phyloP scores from a whole-genome alignment of 2,329 filamentous ascomycete species.

The Sphaerulina musiva region DNA sequence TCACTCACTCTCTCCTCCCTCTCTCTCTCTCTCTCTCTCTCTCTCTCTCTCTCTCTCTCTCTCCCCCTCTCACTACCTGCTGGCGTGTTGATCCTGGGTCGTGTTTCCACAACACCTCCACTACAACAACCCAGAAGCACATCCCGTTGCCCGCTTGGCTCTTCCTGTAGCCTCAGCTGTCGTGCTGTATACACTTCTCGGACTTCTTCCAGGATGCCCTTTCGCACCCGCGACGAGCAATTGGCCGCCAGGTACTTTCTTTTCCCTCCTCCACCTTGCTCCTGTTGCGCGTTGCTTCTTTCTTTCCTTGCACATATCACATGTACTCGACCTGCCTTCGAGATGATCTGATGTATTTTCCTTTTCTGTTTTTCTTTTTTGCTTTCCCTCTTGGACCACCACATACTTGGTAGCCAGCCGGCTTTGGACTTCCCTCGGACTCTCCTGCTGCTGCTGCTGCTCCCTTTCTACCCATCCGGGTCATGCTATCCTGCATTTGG shows the following conservation, averaged over 20 bases:
- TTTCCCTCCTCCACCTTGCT: constrained; percentile 6
- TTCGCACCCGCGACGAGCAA: constrained; percentile 34
- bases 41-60: too few relatives aligned
- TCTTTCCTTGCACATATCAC: neutral
- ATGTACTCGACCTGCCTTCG: constrained; percentile 17
- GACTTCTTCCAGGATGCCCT: constrained; percentile 33
- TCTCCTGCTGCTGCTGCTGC: neutral
- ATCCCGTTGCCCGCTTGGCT: constrained; percentile 3
- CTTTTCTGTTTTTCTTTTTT: neutral
- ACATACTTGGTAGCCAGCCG: constrained; percentile 1
- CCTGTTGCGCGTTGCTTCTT: constrained; percentile 16
- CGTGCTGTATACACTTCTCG: neutral
- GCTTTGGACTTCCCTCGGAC: constrained; percentile 1
- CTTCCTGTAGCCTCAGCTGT: constrained; percentile 21
- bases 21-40: too few relatives aligned
- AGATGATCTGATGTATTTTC: constrained; percentile 15
- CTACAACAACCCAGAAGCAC: neutral
- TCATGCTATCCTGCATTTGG: neutral
- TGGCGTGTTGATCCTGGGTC: neutral
- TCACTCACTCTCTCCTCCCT: too few relatives aligned
- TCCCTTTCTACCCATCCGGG: neutral
- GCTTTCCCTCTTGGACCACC: too few relatives aligned
- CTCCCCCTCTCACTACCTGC: too few relatives aligned
- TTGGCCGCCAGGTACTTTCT: constrained; percentile 35
- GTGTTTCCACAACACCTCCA: constrained; percentile 2